Percentiles rank a stretch among this genome's conserved stretches.
phyloP scores from a whole-genome alignment of 768 basidiomycete genomes.

The Phlebiopsis gigantea region DNA sequence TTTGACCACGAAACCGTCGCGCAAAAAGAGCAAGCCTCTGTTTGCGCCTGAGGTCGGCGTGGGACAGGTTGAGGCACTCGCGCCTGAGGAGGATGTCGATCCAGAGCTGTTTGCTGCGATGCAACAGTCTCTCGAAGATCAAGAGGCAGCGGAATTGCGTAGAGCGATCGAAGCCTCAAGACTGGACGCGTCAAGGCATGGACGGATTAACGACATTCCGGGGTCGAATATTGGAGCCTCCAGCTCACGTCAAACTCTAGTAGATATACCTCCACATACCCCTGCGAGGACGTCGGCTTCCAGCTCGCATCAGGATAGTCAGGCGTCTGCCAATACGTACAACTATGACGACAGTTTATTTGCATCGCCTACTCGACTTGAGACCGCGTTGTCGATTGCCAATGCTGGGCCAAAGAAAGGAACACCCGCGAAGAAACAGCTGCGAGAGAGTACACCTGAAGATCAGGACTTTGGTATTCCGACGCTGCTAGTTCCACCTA shows the following conservation, averaged over 20 bases:
- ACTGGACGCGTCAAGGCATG: background rate
- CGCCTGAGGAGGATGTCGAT: conserved; percentile 44
- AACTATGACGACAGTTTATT: conserved; percentile 39
- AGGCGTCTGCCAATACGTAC: too few species aligned
- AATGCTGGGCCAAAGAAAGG: conserved; percentile 41
- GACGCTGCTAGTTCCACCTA: conserved; percentile 23
- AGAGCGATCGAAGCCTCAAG: conserved; percentile 27
- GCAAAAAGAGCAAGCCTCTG: conserved; percentile 38
- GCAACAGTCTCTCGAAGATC: conserved; percentile 50
- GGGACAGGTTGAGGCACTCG: conserved; percentile 15
- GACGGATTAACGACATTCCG: conserved; percentile 7
- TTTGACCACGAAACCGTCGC: conserved; percentile 27
- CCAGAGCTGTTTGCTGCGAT: conserved; percentile 54
- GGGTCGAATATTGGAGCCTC: conserved; percentile 15
- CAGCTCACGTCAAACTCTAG: conserved; percentile 10
- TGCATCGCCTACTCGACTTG: conserved; percentile 51
- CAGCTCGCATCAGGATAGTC: conserved; percentile 4
- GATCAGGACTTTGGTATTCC: conserved; percentile 22
- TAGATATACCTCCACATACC: background rate
- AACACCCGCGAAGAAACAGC: conserved; percentile 3
- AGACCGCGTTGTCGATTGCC: conserved; percentile 63
- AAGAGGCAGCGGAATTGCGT: conserved; percentile 25
- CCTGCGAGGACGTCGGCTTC: conserved; percentile 3
- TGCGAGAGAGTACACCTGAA: background rate
- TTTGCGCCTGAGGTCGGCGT: conserved; percentile 54